Evolutionary conservation across 768 basidiomycete genomes (phyloP).

Genomic region (Leccinum fibrillosum): DNA sequence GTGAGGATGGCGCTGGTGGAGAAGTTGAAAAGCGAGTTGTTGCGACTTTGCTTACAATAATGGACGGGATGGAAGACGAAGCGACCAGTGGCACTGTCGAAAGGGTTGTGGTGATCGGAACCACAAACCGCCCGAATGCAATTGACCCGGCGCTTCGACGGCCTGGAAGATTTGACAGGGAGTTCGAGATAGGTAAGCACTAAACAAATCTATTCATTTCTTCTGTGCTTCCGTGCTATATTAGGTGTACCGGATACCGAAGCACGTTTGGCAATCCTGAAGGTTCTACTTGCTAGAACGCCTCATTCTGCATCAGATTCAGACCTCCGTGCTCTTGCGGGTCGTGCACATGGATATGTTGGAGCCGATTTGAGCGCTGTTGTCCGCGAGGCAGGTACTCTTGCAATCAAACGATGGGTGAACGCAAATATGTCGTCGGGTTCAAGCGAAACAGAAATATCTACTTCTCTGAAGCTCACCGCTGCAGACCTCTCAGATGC

Average conservation of each 20-base stretch:
- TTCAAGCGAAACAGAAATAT: slow-evolving; percentile 4
- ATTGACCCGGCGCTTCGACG: slow-evolving; percentile 90
- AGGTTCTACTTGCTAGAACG: slow-evolving; percentile 77
- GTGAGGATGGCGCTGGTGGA: slow-evolving; percentile 87
- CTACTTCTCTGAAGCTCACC: slow-evolving; percentile 41
- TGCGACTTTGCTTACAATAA: slow-evolving; percentile 87
- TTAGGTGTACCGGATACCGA: slow-evolving; percentile 85
- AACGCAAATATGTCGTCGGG: slow-evolving; percentile 18
- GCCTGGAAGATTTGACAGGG: slow-evolving; percentile 90
- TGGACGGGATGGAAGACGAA: slow-evolving; percentile 81
- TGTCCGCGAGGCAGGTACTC: slow-evolving; percentile 88
- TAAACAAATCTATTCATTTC: not conserved
- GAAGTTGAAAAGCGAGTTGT: slow-evolving; percentile 97
- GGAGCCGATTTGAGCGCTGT: slow-evolving; percentile 94
- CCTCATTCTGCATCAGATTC: slow-evolving; percentile 65
- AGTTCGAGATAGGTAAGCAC: slow-evolving; percentile 85
- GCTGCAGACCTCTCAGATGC: slow-evolving; percentile 65
- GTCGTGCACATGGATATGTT: slow-evolving; percentile 91
- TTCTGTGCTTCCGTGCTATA: not conserved
- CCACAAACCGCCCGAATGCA: slow-evolving; percentile 93
- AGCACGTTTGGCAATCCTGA: slow-evolving; percentile 81
- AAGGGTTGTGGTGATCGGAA: slow-evolving; percentile 91
- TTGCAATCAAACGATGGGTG: slow-evolving; percentile 85
- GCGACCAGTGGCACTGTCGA: slow-evolving; percentile 37
- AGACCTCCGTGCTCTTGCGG: slow-evolving; percentile 65